These are phyloP conservation scores for Vitis riparia DNA, from an alignment of 164 flowering plant species.

Conservation along the genomic window DNA sequence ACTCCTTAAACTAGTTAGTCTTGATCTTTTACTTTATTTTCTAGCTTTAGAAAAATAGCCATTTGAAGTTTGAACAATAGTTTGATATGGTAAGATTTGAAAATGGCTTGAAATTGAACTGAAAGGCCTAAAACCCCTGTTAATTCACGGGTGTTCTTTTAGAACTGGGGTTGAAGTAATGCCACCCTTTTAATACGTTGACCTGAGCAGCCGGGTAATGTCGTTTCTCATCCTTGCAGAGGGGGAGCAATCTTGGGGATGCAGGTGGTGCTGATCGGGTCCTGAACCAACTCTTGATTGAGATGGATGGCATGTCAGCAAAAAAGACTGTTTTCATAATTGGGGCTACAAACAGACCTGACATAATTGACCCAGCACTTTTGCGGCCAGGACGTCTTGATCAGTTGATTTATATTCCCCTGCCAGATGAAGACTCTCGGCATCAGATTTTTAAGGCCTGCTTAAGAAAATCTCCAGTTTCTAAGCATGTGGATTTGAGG, in stretches of 20 bases:
- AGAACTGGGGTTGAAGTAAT: too few species aligned
- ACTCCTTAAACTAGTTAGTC: too few species aligned
- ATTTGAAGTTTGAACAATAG: too few species aligned
- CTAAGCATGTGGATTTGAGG: constrained; percentile 27
- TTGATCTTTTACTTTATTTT: too few species aligned
- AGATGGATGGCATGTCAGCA: constrained; percentile 49
- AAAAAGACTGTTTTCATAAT: constrained; percentile 45
- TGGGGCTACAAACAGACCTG: constrained; percentile 47
- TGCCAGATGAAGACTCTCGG: constrained; percentile 43
- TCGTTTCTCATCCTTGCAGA: constrained; percentile 16
- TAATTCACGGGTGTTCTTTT: too few species aligned
- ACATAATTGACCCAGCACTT: constrained; percentile 44
- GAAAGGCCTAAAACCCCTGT: too few species aligned
- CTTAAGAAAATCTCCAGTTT: constrained; percentile 32
- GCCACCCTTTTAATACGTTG: too few species aligned
- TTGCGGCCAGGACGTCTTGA: constrained; percentile 43
- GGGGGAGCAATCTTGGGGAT: constrained; percentile 39
- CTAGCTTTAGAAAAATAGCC: too few species aligned
- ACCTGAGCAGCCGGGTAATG: too few species aligned
- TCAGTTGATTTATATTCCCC: constrained; percentile 44
- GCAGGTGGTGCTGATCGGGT: constrained; percentile 50
- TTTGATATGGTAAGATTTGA: too few species aligned
- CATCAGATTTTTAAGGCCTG: constrained; percentile 31
- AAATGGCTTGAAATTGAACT: too few species aligned
- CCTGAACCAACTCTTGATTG: constrained; percentile 41